These are phyloP conservation scores for Amoebophrya sp. DNA, from an alignment of 169 alveolate species.

Conservation along the genomic window DNA sequence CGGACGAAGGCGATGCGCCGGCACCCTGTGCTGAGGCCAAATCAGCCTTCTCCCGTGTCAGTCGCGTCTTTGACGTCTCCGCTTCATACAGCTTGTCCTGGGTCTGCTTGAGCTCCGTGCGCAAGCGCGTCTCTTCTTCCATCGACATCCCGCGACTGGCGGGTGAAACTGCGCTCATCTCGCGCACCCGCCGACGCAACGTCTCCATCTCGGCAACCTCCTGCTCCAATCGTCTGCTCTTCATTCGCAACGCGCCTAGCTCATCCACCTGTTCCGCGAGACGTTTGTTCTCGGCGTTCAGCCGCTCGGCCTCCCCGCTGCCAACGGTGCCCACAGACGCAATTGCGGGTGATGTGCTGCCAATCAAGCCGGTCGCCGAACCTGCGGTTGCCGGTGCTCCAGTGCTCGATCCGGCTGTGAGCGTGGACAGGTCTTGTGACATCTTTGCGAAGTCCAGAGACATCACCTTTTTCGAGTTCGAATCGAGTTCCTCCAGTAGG, in stretches of 20 bases:
- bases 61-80: background rate
- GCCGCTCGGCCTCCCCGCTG: background rate
- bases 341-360: background rate
- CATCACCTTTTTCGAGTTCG: background rate
- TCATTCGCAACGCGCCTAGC: background rate
- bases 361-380: background rate
- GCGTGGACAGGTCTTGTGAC: background rate
- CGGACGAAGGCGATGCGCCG: background rate
- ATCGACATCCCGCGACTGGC: background rate
- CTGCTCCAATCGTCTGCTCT: background rate
- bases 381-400: background rate
- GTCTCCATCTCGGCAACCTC: background rate
- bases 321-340: background rate
- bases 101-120: background rate
- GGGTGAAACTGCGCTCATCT: background rate
- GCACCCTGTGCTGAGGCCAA: background rate
- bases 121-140: background rate
- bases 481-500: background rate
- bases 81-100: background rate
- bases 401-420: background rate
- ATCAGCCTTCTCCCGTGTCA: background rate
- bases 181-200: conserved; percentile 3
- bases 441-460: background rate
- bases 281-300: background rate
- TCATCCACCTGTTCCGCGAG: background rate